Evolutionary conservation across 169 alveolate genomes (phyloP).

Genomic region (Plasmodium inui): DNA sequence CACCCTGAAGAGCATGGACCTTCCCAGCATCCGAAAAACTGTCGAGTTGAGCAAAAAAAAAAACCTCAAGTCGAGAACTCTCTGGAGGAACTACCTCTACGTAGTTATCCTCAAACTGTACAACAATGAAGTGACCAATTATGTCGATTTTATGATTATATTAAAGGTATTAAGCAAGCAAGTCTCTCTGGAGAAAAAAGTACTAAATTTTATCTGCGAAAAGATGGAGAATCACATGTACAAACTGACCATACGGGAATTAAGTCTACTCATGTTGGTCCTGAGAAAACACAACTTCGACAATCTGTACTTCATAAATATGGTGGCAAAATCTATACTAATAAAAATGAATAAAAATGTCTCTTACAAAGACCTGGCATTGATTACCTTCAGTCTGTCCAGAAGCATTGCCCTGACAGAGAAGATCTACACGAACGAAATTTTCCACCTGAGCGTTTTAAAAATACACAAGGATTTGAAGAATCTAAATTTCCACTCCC

Average conservation of each 20-base stretch:
- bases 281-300: conserved; percentile 65
- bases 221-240: conserved; percentile 45
- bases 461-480: conserved; percentile 49
- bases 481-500: conserved; percentile 47
- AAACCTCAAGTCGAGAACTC: conserved; percentile 14
- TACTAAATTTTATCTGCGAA: conserved; percentile 54
- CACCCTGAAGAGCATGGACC: conserved; percentile 51
- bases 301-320: conserved; percentile 16
- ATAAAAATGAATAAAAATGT: conserved; percentile 67
- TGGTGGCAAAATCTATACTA: conserved; percentile 47
- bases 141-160: conserved; percentile 65
- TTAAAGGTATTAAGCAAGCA: conserved; percentile 50
- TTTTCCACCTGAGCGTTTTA: conserved; percentile 37
- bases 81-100: conserved; percentile 56
- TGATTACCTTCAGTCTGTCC: conserved; percentile 36
- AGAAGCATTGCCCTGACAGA: conserved; percentile 7
- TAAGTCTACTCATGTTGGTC: conserved; percentile 35
- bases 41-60: conserved; percentile 56
- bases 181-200: conserved; percentile 35
- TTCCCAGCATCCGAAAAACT: neutral
- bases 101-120: conserved; percentile 31
- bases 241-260: conserved; percentile 41
- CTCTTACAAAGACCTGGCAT: conserved; percentile 53
- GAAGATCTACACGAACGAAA: conserved; percentile 43
- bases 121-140: conserved; percentile 42